Base-by-base conservation (phyloP, 2,329 filamentous ascomycete species). In the Didymella lethalis region DNA sequence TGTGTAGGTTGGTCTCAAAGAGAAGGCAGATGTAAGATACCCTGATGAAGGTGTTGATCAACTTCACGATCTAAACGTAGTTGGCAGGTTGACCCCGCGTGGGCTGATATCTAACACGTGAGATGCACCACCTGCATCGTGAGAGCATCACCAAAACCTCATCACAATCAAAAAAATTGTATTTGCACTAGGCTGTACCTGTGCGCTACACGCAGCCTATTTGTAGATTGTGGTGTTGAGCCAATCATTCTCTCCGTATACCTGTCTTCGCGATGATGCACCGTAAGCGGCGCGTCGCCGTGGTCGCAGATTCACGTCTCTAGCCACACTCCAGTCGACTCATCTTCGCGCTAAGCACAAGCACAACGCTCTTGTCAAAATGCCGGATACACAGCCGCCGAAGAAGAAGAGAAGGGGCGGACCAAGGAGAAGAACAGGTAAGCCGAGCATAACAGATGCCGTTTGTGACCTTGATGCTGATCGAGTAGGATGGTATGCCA, bases 361-460 rank as follows among this genome's bases (percentile, higher is more conserved):
- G 43, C 23, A 43, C 8, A 11, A 7, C 5, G 16, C 6, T 45
- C 26, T 7, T 12, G 20, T 18, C 8, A 20, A 29, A 2, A 62
- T 64, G 57, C 26, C 44, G 1, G 51, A 52, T 40, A 31, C 25
- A 12, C 41, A 49, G 10, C 58, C 50, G 3, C 26, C 57, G 7
- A 73, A 67, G 50, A 71, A 66, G 57, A 73, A 69, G 38, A 55
- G 70, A 25, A 64, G 71, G 51, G 67, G 69, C n/a, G 69, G 69
- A 2, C 48, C 68, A 14, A 59, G 69, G 29, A 65, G 71, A 36
- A 68, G 68, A 52, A 74, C 69, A 57, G 71, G 71, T 68, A 57
- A 46, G 54, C 48, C 28, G 7, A 20, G 26, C 10, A 20, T 7
- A 25, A 4, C 6, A 25, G 8, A 18, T 14, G 18, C 20, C 10